Base-by-base conservation (phyloP, 2,329 filamentous ascomycete species). In the Coleophoma cylindrospora region DNA sequence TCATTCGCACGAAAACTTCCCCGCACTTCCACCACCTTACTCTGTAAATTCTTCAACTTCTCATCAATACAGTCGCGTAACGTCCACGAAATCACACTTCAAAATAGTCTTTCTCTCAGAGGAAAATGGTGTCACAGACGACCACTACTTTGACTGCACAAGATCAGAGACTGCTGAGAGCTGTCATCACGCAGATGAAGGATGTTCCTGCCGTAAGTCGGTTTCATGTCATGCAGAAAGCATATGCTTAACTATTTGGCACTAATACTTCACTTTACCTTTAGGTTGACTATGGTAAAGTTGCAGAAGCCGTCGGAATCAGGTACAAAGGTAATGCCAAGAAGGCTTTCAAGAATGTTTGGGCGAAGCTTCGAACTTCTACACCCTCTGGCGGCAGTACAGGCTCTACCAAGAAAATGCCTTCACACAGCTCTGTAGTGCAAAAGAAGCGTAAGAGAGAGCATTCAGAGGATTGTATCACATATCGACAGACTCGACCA, bases 271-370 rank as follows among this genome's bases (percentile, higher is more conserved):
- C 3, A 34, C 13, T 6, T 43, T 5, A 11, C 12, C 15, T 41
- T 17, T 33, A 61, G 59, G 66, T 72, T 27, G 61, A 76, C 58
- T 76, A 68, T 64, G 61, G 68, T 14, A 55, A 61, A 1, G 66
- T 75, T 38, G 72, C 71, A 4, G 9, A 40, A 2, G 56, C 61
- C 12, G 54, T 70, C 13, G 63, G 63, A 3, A 65, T 74, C 48
- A 72, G 72, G 51, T 66, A 71, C 45, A 67, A 62, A 46, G 71
- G 69, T 45, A 72, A 69, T 50, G 70, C 70, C 51, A 47, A 50
- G 2, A 2, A 47, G 3, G 34, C 53, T 10, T 52, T 52, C 33
- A 61, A 60, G 40, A 56, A 54, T 3, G 15, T 61, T 2, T 57
- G 54, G n/a, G 51, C 56, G 2, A 61, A 58, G 51, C 38, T 62